Conservation (phyloP, 2,329 filamentous ascomycete genomes). For the Aspergillus sp. region DNA sequence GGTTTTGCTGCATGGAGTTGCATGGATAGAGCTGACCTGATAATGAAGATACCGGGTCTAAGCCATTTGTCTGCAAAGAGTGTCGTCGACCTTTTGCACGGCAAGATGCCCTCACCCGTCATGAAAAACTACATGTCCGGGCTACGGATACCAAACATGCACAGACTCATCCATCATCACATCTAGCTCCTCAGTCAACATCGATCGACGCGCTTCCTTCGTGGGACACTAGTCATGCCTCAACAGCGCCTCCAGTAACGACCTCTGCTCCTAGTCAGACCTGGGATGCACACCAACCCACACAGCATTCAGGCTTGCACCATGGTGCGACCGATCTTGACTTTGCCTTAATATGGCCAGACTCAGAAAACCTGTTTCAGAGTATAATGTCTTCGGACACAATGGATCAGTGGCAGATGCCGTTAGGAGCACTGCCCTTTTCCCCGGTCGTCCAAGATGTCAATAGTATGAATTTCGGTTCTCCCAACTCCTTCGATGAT, state of each 20-base stretch:
- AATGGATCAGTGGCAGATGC: constrained; percentile 39
- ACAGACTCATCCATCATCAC: constrained; percentile 5
- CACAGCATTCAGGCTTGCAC: constrained; percentile 16
- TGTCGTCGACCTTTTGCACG: constrained; percentile 39
- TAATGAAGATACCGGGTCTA: constrained; percentile 34
- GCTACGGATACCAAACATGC: constrained; percentile 17
- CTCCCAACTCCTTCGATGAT: constrained; percentile 34
- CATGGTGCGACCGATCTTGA: constrained; percentile 29
- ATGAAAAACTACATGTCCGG: constrained; percentile 39
- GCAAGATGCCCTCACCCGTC: constrained; percentile 41
- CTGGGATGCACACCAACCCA: constrained; percentile 19
- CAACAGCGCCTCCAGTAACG: constrained; percentile 11
- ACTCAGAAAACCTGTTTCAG: constrained; percentile 42
- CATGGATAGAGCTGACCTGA: not conserved
- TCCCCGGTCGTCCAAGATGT: constrained; percentile 26
- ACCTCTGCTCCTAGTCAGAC: constrained; percentile 16
- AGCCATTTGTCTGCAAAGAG: constrained; percentile 38
- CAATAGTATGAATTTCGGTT: constrained; percentile 26
- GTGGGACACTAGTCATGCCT: constrained; percentile 20
- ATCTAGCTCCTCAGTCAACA: constrained; percentile 5
- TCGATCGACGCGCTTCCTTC: constrained; percentile 15
- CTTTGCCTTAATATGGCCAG: constrained; percentile 42
- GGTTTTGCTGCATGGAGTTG: too few relatives aligned
- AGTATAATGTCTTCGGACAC: constrained; percentile 39
- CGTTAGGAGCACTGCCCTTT: constrained; percentile 37